Percentiles rank a stretch among this genome's conserved stretches.
phyloP scores from a whole-genome alignment of 2,329 filamentous ascomycete genomes.

The Hypoxylon sp. region DNA sequence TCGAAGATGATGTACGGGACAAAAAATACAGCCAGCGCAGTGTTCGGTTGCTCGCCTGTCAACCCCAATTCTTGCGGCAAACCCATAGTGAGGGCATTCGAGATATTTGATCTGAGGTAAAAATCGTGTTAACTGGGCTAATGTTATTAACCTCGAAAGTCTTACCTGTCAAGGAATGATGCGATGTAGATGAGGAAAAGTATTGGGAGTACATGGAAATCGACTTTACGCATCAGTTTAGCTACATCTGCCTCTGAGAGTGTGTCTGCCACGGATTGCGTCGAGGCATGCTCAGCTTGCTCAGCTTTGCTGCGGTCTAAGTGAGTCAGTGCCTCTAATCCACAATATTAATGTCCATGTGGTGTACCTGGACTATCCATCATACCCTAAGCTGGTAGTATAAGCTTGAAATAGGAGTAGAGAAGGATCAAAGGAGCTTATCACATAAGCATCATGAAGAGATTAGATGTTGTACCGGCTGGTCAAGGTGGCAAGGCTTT shows the following conservation, averaged over 20 bases:
- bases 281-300: not conserved
- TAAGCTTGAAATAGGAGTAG: not conserved
- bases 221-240: constrained; percentile 40
- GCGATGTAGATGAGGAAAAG: constrained; percentile 39
- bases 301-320: not conserved
- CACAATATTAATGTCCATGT: not conserved
- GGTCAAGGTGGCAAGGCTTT: not conserved
- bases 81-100: constrained; percentile 42
- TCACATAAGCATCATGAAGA: too few species aligned
- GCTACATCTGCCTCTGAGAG: constrained; percentile 1
- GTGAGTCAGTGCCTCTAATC: not conserved
- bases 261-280: not conserved
- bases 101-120: constrained; percentile 39
- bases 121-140: not conserved
- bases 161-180: constrained; percentile 43
- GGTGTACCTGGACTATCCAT: not conserved
- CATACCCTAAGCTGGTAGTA: not conserved
- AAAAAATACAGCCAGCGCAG: constrained; percentile 44
- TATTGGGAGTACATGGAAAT: constrained; percentile 43
- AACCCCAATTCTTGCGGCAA: constrained; percentile 37
- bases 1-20: constrained; percentile 46
- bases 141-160: not conserved
- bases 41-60: constrained; percentile 38
- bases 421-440: too few species aligned
- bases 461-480: not conserved